Conservation (phyloP, 805 yeast genomes). For the Lachancea thermotolerans region DNA sequence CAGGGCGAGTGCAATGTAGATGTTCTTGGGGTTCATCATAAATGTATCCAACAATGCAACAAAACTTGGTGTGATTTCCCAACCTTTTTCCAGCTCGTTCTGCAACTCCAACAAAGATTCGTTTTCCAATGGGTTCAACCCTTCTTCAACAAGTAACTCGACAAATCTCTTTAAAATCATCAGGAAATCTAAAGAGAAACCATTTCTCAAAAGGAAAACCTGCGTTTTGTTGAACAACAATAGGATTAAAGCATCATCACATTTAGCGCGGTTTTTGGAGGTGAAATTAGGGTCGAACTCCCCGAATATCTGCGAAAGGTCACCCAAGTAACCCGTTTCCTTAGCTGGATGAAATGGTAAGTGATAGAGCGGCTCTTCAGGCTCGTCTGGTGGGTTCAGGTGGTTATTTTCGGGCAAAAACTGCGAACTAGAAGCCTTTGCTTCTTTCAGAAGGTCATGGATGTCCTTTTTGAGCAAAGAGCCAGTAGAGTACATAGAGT, state of each 20-base stretch:
- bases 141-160: constrained; percentile 12
- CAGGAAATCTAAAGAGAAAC: constrained; percentile 23
- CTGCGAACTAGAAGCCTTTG: not conserved
- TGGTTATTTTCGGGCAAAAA: too few species aligned
- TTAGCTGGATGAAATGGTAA: not conserved
- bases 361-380: not conserved
- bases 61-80: constrained; percentile 10
- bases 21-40: constrained; percentile 21
- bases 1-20: constrained; percentile 19
- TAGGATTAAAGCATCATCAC: constrained; percentile 9
- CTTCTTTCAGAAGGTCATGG: constrained; percentile 9
- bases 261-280: not conserved
- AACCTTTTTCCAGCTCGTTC: constrained; percentile 18
- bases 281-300: not conserved
- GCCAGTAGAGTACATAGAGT: constrained; percentile 15
- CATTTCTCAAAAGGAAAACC: constrained; percentile 20
- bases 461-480: constrained; percentile 15
- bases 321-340: not conserved
- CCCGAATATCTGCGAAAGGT: not conserved
- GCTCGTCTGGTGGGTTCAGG: not conserved
- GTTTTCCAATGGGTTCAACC: constrained; percentile 20
- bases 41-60: constrained; percentile 8
- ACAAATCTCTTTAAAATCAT: constrained; percentile 21
- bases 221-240: constrained; percentile 21
- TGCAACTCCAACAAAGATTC: constrained; percentile 16